These are phyloP conservation scores for Alternaria burnsii DNA, from an alignment of 2,329 filamentous ascomycete genomes.

Conservation along the genomic window DNA sequence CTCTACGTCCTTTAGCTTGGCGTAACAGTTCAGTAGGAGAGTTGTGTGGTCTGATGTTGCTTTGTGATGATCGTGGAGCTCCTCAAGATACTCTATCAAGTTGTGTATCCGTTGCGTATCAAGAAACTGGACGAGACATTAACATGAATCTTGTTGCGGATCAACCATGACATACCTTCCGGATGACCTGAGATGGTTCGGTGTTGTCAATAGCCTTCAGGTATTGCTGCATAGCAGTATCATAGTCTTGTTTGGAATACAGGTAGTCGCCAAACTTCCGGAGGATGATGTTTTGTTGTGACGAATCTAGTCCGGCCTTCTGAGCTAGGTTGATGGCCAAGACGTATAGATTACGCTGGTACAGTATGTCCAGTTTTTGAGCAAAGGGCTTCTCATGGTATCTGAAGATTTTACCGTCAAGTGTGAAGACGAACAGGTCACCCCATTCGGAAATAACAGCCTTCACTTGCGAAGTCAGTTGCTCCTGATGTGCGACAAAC, in stretches of 20 bases:
- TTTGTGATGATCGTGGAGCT: constrained; percentile 91
- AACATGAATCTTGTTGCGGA: constrained; percentile 6
- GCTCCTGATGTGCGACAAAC: constrained; percentile 88
- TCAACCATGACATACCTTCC: constrained; percentile 67
- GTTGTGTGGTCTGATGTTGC: constrained; percentile 97
- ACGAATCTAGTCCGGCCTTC: constrained; percentile 79
- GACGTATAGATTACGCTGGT: constrained; percentile 91
- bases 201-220: constrained; percentile 95
- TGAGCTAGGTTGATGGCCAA: constrained; percentile 92
- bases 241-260: constrained; percentile 94
- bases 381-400: constrained; percentile 92
- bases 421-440: constrained; percentile 86
- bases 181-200: constrained; percentile 93
- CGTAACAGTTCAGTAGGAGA: constrained; percentile 93
- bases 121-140: constrained; percentile 69
- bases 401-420: constrained; percentile 84
- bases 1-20: constrained; percentile 94
- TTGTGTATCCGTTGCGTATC: constrained; percentile 98
- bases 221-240: constrained; percentile 99
- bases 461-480: constrained; percentile 80
- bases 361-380: constrained; percentile 91
- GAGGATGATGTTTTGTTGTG: constrained; percentile 90
- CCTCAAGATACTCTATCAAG: constrained; percentile 94
- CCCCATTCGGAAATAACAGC: constrained; percentile 88
- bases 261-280: constrained; percentile 92